A percentile compares a stretch with the other conserved stretches of the same genome.
These are phyloP conservation scores for Mucor lusitanicus DNA, from an alignment of 371 early-diverging fungal genomes.

Conservation along the genomic window DNA sequence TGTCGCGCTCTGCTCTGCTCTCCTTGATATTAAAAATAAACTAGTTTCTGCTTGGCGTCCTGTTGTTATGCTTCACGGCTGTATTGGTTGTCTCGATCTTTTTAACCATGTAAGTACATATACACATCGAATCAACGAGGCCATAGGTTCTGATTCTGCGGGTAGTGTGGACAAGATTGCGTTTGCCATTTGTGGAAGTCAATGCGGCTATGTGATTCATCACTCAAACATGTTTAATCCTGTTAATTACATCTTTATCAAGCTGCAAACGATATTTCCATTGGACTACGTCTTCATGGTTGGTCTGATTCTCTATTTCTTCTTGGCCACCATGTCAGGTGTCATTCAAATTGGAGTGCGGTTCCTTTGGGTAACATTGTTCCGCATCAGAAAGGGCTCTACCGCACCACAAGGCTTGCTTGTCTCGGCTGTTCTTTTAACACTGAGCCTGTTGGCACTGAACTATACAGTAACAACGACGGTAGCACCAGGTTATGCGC, in stretches of 20 bases:
- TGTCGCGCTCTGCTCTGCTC: neutral
- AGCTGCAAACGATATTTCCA: slow-evolving; percentile 59
- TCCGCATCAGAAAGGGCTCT: slow-evolving; percentile 50
- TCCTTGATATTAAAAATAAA: slow-evolving; percentile 11
- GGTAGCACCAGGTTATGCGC: slow-evolving; percentile 59
- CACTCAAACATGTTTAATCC: slow-evolving; percentile 65
- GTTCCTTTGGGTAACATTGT: slow-evolving; percentile 63
- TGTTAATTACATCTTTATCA: slow-evolving; percentile 60
- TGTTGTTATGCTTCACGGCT: slow-evolving; percentile 33
- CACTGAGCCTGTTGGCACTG: slow-evolving; percentile 52
- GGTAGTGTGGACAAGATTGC: slow-evolving; percentile 53
- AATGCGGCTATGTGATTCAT: slow-evolving; percentile 67
- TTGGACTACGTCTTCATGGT: slow-evolving; percentile 68
- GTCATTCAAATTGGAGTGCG: slow-evolving; percentile 64
- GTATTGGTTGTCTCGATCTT: slow-evolving; percentile 52
- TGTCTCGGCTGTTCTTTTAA: slow-evolving; percentile 49
- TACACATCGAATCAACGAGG: neutral
- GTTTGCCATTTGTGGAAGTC: slow-evolving; percentile 61
- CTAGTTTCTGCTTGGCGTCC: slow-evolving; percentile 40
- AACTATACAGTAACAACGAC: slow-evolving; percentile 56
- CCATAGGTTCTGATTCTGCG: neutral
- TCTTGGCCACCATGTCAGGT: slow-evolving; percentile 62
- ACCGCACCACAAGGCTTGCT: slow-evolving; percentile 65
- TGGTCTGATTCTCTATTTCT: slow-evolving; percentile 61
- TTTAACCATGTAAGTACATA: slow-evolving; percentile 50